Conservation (phyloP, 2,329 filamentous ascomycete genomes). For the Fusarium sp. region DNA sequence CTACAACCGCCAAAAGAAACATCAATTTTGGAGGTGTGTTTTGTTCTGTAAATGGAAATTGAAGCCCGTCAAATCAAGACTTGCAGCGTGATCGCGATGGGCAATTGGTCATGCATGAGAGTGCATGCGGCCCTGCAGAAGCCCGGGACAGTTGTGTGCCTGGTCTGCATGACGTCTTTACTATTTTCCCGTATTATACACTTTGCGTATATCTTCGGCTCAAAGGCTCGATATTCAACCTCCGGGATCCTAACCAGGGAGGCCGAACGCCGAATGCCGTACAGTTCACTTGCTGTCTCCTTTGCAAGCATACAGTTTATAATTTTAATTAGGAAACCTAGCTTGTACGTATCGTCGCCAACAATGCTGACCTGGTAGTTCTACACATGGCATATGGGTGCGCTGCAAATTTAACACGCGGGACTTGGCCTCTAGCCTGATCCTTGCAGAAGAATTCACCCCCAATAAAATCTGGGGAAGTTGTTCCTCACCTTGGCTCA, state of each 20-base stretch:
- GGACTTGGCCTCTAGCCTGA: constrained; percentile 5
- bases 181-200: neutral
- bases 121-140: neutral
- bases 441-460: constrained; percentile 7
- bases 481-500: constrained; percentile 19
- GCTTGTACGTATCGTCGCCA: neutral
- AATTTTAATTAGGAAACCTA: neutral
- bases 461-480: constrained; percentile 24
- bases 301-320: neutral
- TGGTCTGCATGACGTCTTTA: constrained; percentile 29
- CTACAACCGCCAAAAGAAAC: constrained; percentile 3
- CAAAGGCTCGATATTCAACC: constrained; percentile 32
- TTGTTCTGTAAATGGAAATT: neutral
- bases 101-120: constrained; percentile 11
- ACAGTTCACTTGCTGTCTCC: neutral
- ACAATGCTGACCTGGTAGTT: neutral
- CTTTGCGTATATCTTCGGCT: constrained; percentile 36
- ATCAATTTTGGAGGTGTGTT: neutral
- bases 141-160: neutral
- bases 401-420: neutral
- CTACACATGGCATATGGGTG: neutral
- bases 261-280: constrained; percentile 58
- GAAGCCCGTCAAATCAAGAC: constrained; percentile 17
- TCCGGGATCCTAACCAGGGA: constrained; percentile 50
- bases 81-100: constrained; percentile 30